Percentiles rank a stretch among this genome's conserved stretches.
These are phyloP conservation scores for Corchorus capsularis DNA, from an alignment of 345 rosid genomes.

Conservation along the genomic window DNA sequence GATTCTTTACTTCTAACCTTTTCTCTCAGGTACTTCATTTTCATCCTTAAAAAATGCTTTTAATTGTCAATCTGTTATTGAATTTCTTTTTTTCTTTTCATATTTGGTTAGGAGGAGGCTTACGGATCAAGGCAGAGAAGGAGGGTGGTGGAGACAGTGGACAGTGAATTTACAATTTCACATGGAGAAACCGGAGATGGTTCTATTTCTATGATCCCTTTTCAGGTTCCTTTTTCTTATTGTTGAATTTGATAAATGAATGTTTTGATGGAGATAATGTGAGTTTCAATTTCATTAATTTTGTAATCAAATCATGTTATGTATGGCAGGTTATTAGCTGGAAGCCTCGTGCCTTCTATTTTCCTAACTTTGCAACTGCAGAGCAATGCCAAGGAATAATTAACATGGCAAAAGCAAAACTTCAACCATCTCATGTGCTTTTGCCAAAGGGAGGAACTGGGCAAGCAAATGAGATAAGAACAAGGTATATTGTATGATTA, in stretches of 20 bases:
- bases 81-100: background rate
- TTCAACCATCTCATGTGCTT: constrained; percentile 57
- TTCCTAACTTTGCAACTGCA: constrained; percentile 55
- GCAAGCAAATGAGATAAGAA: constrained; percentile 56
- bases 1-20: constrained; percentile 42
- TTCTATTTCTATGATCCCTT: constrained; percentile 48
- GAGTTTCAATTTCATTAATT: background rate
- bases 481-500: constrained; percentile 44
- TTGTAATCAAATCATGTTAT: background rate
- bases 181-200: constrained; percentile 53
- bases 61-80: background rate
- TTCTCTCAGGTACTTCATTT: constrained; percentile 42
- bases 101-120: constrained; percentile 21
- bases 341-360: constrained; percentile 62
- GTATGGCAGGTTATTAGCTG: constrained; percentile 62
- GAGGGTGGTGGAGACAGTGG: constrained; percentile 36
- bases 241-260: background rate
- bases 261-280: background rate
- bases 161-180: constrained; percentile 27
- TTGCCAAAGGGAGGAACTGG: constrained; percentile 52
- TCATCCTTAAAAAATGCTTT: background rate
- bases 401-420: constrained; percentile 44
- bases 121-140: constrained; percentile 13
- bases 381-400: constrained; percentile 60
- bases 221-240: constrained; percentile 44